Base-by-base conservation (phyloP, 371 early-diverging fungal genomes). In the Enteropsectra breve region DNA sequence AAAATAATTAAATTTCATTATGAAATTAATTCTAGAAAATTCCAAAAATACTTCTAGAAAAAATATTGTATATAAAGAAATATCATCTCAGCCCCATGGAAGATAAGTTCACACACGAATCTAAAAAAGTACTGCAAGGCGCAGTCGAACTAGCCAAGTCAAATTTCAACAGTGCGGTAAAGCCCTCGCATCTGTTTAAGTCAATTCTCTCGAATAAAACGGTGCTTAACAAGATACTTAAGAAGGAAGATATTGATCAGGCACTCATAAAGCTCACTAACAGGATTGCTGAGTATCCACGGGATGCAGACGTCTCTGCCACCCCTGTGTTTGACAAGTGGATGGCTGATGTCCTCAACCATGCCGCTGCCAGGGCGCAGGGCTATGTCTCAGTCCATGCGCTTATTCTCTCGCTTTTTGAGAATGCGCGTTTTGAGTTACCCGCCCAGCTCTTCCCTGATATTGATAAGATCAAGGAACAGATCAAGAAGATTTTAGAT, bases 111-210 rank as follows among this genome's bases (percentile, higher is more conserved):
- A 70, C 70, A 1, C 47, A 63, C 1, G 43, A 36, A 59, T 70
- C 75, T 38, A 47, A 49, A 29, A 52, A 13, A 33, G 33, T 48
- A 23, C 46, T 74, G 32, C 68, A 70, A 36, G n/a, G 29, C 30
- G 30, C 70, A 38, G 48, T 74, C 13, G 23, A 33, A 23, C 49
- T 57, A 43, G 75, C 75, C 28, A 23, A 56, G 49, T 30, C 62
- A 48, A 70, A 66, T 38, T 64, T 43, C 8, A 74, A 69, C 47
- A 63, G 37, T 38, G 8, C 30, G 29, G 40, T 74, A 11, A 68
- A 70, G 45, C 71, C 70, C 0, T 70, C 69, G 55, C 70, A 70
- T 66, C 50, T 74, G 8, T 38, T 74, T 47, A 61, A 60, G 37
- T 70, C 48, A 0, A 45, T 70, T 33, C 37, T 74, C 13, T 48